Conservation (phyloP, 2,329 filamentous ascomycete species). For the Xylariaceae sp. region DNA sequence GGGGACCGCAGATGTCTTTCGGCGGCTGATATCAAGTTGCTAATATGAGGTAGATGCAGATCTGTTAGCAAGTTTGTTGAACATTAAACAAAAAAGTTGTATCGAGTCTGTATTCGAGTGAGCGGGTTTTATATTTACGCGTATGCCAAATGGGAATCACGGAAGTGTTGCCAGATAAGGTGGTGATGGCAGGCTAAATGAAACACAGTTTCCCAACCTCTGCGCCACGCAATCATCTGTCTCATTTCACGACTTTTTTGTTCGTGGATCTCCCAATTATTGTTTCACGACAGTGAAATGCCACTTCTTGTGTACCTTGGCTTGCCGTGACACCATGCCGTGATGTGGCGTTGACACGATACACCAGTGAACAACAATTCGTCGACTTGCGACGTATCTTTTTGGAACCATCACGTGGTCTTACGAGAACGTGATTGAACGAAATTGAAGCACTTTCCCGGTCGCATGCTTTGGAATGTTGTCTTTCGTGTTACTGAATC, state of each 20-base stretch:
- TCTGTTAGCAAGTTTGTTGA: constrained; percentile 5
- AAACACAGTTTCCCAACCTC: constrained; percentile 1
- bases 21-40: constrained; percentile 2
- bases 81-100: constrained; percentile 4
- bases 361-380: too few species aligned
- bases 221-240: not conserved
- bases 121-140: too few species aligned
- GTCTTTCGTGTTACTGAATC: too few species aligned
- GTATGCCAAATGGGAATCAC: constrained; percentile 9
- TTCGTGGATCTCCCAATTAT: constrained; percentile 1
- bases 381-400: too few species aligned
- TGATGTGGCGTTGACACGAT: too few species aligned
- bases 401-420: too few species aligned
- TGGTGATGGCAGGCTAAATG: constrained; percentile 15
- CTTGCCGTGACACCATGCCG: too few species aligned
- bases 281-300: not conserved
- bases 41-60: not conserved
- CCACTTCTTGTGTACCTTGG: not conserved
- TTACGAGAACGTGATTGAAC: too few species aligned
- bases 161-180: constrained; percentile 4
- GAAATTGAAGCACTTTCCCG: too few species aligned
- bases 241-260: constrained; percentile 10
- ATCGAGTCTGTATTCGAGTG: too few species aligned
- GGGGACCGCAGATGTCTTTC: too few species aligned
- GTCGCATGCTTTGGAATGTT: too few species aligned